Evolutionary conservation across 768 basidiomycete species (phyloP), one percentile per base, ranked within the genome.

Genomic region (Lentinula edodes): DNA sequence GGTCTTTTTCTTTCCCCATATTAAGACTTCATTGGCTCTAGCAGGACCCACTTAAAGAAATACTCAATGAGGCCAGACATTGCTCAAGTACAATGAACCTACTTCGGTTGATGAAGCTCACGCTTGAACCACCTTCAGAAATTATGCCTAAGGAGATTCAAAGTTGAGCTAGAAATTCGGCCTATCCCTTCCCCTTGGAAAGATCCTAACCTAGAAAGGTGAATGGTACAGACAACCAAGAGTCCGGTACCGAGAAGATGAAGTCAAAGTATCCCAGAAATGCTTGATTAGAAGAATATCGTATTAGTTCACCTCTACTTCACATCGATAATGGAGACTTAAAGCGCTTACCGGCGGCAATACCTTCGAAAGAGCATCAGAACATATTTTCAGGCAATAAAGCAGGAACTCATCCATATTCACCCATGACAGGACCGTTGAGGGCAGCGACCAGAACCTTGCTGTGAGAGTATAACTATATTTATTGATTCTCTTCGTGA

Each of bases 401-500:
- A 23, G 52, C 12, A 38, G 53, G 35, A 34, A 23, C n/a, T 1
- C 51, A 18, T 53, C 34, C 10, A 3, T 5, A 48, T 60, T 20
- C 69, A 87, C 88, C 89, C 81, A 91, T 84, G 5, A 87, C 89
- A 16, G 89, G 89, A 0, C 89, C 89, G 64, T 91, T 89, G 20
- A 90, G 65, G 1, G 86, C 88, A 12, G 87, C 88, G 12, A 90
- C 82, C 16, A 90, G 76, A 15, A 90, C 74, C 69, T 91, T 91
- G 60, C 76, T 78, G 66, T 91, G 89, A 0, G 80, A 79, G 64
- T 85, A 86, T n/a, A 90, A 71, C 88, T 90, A 43, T 23, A 38
- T 46, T 34, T 28, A 53, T 13, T 34, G 9, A 34, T 13, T 10
- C 6, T 9, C 42, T 23, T 52, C 5, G 36, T 15, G 16, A 35